A percentile compares a stretch with the other conserved stretches of the same genome.
phyloP scores from a whole-genome alignment of 2,329 filamentous ascomycete species.

The Cercospora janseana region DNA sequence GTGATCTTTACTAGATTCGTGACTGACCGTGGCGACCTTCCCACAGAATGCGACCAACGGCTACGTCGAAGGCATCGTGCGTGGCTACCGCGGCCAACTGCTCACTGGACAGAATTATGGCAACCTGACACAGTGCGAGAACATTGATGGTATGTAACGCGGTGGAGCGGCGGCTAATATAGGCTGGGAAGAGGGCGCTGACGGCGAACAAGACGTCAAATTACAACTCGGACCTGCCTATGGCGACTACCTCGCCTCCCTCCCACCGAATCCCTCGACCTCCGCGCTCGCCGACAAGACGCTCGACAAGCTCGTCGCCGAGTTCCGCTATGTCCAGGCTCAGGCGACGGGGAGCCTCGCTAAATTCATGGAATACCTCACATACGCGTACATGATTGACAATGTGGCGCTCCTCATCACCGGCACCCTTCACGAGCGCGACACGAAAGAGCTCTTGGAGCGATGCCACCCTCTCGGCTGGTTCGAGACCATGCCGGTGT shows the following conservation, averaged over 20 bases:
- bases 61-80: conserved; percentile 95
- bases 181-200: conserved; percentile 16
- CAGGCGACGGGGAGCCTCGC: conserved; percentile 88
- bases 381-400: conserved; percentile 99
- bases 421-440: conserved; percentile 92
- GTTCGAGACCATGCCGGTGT: conserved; percentile 98
- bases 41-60: conserved; percentile 56
- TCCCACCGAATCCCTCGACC: conserved; percentile 95
- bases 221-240: conserved; percentile 95
- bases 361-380: conserved; percentile 96
- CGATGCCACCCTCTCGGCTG: conserved; percentile 95
- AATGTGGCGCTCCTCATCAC: conserved; percentile 98
- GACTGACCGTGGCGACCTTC: conserved; percentile 37
- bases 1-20: conserved; percentile 19
- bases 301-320: conserved; percentile 95
- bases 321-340: conserved; percentile 93
- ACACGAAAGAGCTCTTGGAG: conserved; percentile 91
- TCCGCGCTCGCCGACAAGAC: conserved; percentile 92
- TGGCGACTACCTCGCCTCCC: conserved; percentile 89
- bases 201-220: conserved; percentile 73
- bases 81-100: conserved; percentile 92
- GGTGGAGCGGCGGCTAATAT: not conserved
- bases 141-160: conserved; percentile 74
- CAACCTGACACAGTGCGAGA: conserved; percentile 97
- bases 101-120: conserved; percentile 87